Conservation (phyloP, 2,329 filamentous ascomycete species). For the Fusarium sp. region DNA sequence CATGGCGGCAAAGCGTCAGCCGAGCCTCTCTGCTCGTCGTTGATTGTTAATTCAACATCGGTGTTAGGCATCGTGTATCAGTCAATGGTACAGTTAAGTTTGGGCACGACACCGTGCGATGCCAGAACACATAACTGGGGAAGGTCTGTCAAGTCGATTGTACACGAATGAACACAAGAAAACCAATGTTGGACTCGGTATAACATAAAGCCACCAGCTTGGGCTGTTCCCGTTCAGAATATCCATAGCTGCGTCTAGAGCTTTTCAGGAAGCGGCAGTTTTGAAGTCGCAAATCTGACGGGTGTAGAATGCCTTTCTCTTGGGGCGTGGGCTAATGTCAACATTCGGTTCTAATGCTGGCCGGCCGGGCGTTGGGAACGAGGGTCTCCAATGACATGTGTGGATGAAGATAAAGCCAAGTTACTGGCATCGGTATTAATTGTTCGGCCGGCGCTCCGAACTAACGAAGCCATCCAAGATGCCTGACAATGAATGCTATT, state of each 20-base stretch:
- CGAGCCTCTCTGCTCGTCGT: slow-evolving; percentile 19
- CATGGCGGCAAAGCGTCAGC: slow-evolving; percentile 32
- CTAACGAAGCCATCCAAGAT: slow-evolving; percentile 17
- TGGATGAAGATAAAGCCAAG: slow-evolving; percentile 16
- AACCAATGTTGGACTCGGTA: slow-evolving; percentile 1
- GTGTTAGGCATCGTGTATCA: slow-evolving; percentile 19
- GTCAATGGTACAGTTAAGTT: slow-evolving; percentile 1
- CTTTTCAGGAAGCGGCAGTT: slow-evolving; percentile 22
- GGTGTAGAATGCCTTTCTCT: slow-evolving; percentile 10
- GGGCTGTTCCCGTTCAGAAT: background rate
- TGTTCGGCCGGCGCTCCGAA: slow-evolving; percentile 28
- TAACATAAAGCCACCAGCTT: background rate
- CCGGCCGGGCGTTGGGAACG: slow-evolving; percentile 10
- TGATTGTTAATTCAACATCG: slow-evolving; percentile 9
- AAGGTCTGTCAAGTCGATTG: slow-evolving; percentile 12
- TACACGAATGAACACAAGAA: slow-evolving; percentile 18
- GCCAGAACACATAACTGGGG: background rate
- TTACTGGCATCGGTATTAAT: slow-evolving; percentile 10
- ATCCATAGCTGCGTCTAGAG: slow-evolving; percentile 1
- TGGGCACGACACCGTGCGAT: slow-evolving; percentile 6
- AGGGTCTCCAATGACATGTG: slow-evolving; percentile 17
- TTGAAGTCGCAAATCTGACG: slow-evolving; percentile 23
- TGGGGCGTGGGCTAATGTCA: slow-evolving; percentile 19
- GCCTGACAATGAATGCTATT: slow-evolving; percentile 6
- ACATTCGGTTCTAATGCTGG: slow-evolving; percentile 6